Evolutionary conservation across 176 grass and related monocot genomes (phyloP).

Genomic region (Oryza meyeriana): DNA sequence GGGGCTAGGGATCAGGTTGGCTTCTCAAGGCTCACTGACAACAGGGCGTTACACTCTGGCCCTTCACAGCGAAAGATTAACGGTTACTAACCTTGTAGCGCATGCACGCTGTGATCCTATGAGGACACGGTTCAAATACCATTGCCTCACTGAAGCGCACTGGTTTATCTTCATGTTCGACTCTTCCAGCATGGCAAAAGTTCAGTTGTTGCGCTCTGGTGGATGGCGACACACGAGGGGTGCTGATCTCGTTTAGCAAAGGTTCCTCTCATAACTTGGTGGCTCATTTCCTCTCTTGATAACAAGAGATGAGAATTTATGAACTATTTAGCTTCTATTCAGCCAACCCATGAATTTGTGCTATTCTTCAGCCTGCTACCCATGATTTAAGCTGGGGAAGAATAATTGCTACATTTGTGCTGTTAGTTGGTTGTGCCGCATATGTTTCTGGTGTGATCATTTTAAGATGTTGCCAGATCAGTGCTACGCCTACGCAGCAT

Average conservation of each 20-base stretch:
- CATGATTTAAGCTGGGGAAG: slow-evolving; percentile 34
- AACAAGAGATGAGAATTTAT: slow-evolving; percentile 28
- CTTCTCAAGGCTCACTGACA: slow-evolving; percentile 63
- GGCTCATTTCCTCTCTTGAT: slow-evolving; percentile 36
- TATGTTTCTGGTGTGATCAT: slow-evolving; percentile 30
- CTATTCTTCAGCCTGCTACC: slow-evolving; percentile 27
- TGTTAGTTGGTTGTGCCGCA: slow-evolving; percentile 12
- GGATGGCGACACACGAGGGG: not conserved
- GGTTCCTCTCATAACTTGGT: slow-evolving; percentile 39
- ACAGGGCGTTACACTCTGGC: slow-evolving; percentile 35
- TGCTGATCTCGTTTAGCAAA: slow-evolving; percentile 21
- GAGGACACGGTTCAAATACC: slow-evolving; percentile 19
- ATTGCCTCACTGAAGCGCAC: slow-evolving; percentile 32
- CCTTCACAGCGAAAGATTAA: slow-evolving; percentile 80
- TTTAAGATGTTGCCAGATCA: slow-evolving; percentile 38
- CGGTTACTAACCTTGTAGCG: slow-evolving; percentile 63
- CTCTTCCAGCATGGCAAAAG: slow-evolving; percentile 24
- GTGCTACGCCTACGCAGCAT: not conserved
- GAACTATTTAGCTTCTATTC: slow-evolving; percentile 25
- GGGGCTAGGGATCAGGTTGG: slow-evolving; percentile 46
- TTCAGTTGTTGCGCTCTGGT: slow-evolving; percentile 12
- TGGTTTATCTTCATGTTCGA: slow-evolving; percentile 32
- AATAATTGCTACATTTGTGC: slow-evolving; percentile 36
- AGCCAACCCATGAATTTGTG: slow-evolving; percentile 16
- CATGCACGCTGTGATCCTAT: slow-evolving; percentile 19